Conservation (phyloP, 108 stramenopile species). For the Skeletonema marinoi region DNA sequence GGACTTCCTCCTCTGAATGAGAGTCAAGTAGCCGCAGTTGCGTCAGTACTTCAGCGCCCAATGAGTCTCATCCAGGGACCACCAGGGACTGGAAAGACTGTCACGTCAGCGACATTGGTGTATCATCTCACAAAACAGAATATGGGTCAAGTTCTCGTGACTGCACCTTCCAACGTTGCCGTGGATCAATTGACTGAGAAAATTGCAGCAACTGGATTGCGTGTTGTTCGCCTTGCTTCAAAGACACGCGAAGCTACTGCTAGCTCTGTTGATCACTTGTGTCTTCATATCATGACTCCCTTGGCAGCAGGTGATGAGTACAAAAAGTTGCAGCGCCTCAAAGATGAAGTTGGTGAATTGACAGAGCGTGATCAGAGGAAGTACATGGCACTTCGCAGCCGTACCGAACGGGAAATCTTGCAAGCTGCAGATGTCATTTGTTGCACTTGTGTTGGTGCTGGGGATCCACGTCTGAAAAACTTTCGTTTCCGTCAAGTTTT, state of each 20-base stretch:
- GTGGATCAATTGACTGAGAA: slow-evolving; percentile 99
- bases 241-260: slow-evolving; percentile 93
- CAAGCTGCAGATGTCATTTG: slow-evolving; percentile 99
- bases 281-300: slow-evolving; percentile 92
- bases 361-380: slow-evolving; percentile 91
- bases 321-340: slow-evolving; percentile 90
- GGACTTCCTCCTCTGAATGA: slow-evolving; percentile 95
- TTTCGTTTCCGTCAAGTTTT: slow-evolving; percentile 96
- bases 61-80: slow-evolving; percentile 97
- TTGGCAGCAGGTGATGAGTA: slow-evolving; percentile 89
- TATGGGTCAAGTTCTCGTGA: slow-evolving; percentile 96
- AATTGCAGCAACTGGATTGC: slow-evolving; percentile 94
- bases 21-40: slow-evolving; percentile 93
- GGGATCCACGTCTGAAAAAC: slow-evolving; percentile 95
- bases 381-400: slow-evolving; percentile 74
- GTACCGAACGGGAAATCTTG: slow-evolving; percentile 94
- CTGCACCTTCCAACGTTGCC: slow-evolving; percentile 97
- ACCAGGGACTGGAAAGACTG: slow-evolving; percentile 94
- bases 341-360: slow-evolving; percentile 95
- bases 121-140: slow-evolving; percentile 96
- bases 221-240: slow-evolving; percentile 92
- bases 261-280: slow-evolving; percentile 88
- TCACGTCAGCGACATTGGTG: slow-evolving; percentile 95
- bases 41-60: slow-evolving; percentile 90
- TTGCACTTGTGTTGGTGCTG: slow-evolving; percentile 97